phyloP scores from a whole-genome alignment of 306 rosid genomes.

The Casuarina cunninghamiana region DNA sequence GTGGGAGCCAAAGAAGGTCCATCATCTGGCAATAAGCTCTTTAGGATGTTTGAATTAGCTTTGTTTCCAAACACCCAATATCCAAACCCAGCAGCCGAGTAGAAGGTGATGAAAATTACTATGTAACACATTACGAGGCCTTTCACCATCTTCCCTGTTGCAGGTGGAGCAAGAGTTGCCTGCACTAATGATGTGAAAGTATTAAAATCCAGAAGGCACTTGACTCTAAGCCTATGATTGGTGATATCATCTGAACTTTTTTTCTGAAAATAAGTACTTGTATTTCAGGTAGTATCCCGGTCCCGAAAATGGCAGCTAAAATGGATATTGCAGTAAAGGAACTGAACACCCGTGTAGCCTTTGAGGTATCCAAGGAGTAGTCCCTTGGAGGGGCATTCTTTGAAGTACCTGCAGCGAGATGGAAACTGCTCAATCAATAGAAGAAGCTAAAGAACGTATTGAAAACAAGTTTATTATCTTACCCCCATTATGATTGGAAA shows the following conservation, averaged over 20 bases:
- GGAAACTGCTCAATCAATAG: background rate
- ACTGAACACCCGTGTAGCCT: slow-evolving; percentile 53
- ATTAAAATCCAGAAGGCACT: slow-evolving; percentile 2
- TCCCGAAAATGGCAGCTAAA: slow-evolving; percentile 88
- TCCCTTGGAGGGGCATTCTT: slow-evolving; percentile 52
- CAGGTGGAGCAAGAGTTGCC: slow-evolving; percentile 99
- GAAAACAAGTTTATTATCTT: background rate
- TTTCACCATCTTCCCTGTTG: slow-evolving; percentile 92
- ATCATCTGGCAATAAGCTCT: slow-evolving; percentile 66
- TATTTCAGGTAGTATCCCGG: slow-evolving; percentile 93
- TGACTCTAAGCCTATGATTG: background rate
- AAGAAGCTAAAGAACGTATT: background rate
- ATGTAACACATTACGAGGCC: slow-evolving; percentile 85
- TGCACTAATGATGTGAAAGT: slow-evolving; percentile 31
- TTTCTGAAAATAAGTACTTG: slow-evolving; percentile 47
- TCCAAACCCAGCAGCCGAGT: slow-evolving; percentile 77
- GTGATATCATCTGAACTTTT: background rate
- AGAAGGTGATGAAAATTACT: slow-evolving; percentile 72
- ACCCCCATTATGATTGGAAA: background rate
- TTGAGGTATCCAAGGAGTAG: slow-evolving; percentile 62
- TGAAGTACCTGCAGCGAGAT: slow-evolving; percentile 51
- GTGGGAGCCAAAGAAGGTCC: slow-evolving; percentile 89
- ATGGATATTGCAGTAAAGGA: slow-evolving; percentile 94
- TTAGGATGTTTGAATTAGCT: slow-evolving; percentile 67
- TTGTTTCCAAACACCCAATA: slow-evolving; percentile 88